Evolutionary conservation across 1,284 basidiomycete species (phyloP).

Genomic region (Anthracocystis walkeri): DNA sequence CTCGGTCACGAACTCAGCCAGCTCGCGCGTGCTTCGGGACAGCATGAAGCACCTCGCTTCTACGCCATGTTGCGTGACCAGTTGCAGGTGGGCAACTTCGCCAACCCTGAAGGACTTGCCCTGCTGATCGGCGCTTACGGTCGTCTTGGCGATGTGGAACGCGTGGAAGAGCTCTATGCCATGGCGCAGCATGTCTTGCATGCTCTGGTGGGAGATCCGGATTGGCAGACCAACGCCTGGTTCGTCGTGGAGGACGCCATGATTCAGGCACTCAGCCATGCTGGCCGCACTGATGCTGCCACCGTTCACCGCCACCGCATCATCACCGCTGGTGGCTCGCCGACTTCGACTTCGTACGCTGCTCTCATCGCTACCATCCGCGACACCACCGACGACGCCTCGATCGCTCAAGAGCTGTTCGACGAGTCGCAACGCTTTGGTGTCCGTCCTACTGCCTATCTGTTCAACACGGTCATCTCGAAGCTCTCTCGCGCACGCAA

Average conservation of each 20-base stretch:
- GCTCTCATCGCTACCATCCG: slow-evolving; percentile 66
- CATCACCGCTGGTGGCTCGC: slow-evolving; percentile 59
- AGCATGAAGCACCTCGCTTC: slow-evolving; percentile 31
- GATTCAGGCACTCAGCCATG: slow-evolving; percentile 66
- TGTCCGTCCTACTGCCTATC: slow-evolving; percentile 60
- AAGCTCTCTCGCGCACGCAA: slow-evolving; percentile 68
- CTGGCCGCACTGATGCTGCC: slow-evolving; percentile 55
- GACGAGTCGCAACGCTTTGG: slow-evolving; percentile 65
- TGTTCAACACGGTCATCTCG: slow-evolving; percentile 69
- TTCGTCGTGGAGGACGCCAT: slow-evolving; percentile 61
- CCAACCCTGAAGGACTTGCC: slow-evolving; percentile 53
- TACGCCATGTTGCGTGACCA: slow-evolving; percentile 38
- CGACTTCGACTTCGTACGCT: slow-evolving; percentile 63
- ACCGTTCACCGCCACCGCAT: slow-evolving; percentile 59
- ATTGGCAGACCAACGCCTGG: slow-evolving; percentile 71
- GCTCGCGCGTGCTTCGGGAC: slow-evolving; percentile 20
- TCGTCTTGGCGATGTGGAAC: slow-evolving; percentile 72
- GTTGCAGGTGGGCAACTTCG: slow-evolving; percentile 51
- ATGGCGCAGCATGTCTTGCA: slow-evolving; percentile 68
- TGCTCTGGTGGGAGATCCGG: slow-evolving; percentile 50
- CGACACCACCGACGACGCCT: slow-evolving; percentile 68
- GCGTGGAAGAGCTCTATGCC: slow-evolving; percentile 73
- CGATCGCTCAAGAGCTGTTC: slow-evolving; percentile 67
- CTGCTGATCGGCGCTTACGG: slow-evolving; percentile 59
- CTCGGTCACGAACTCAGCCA: slow-evolving; percentile 36